These are phyloP conservation scores for Dendrobium chrysotoxum DNA, from an alignment of 106 monocot genomes.

Conservation along the genomic window DNA sequence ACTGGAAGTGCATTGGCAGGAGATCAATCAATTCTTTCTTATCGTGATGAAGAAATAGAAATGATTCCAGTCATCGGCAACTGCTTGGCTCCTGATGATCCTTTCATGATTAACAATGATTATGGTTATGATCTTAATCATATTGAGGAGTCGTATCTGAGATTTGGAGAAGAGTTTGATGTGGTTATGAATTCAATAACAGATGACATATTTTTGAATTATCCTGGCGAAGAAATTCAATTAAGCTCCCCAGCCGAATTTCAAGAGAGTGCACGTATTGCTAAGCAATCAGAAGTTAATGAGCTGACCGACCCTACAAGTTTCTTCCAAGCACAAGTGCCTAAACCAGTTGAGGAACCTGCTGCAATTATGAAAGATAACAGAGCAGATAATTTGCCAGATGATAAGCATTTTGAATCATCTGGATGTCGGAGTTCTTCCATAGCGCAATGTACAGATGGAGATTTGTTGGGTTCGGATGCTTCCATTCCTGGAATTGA, in stretches of 20 bases:
- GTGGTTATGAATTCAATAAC: background rate
- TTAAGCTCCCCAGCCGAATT: background rate
- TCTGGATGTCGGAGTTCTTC: conserved; percentile 17
- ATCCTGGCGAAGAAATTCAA: conserved; percentile 24
- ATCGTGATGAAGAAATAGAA: conserved; percentile 12
- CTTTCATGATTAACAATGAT: background rate
- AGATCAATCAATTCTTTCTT: conserved; percentile 13
- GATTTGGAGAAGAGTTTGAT: conserved; percentile 10
- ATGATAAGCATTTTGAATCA: conserved; percentile 16
- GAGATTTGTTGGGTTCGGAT: conserved; percentile 16
- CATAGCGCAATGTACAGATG: conserved; percentile 23
- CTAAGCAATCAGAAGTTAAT: background rate
- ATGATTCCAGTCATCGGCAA: background rate
- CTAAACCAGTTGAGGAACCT: conserved; percentile 11
- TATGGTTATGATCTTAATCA: background rate
- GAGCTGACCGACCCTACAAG: too few species aligned
- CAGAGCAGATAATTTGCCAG: conserved; percentile 15
- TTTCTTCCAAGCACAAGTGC: background rate
- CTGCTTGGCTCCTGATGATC: conserved; percentile 1
- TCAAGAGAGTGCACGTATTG: background rate
- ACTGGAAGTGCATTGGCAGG: conserved; percentile 12
- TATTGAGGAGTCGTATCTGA: background rate
- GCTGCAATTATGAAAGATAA: conserved; percentile 15
- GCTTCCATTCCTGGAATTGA: conserved; percentile 1
- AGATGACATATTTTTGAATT: conserved; percentile 2